phyloP scores from a whole-genome alignment of 305 asterid genomes.

The Fraxinus angustifolia region DNA sequence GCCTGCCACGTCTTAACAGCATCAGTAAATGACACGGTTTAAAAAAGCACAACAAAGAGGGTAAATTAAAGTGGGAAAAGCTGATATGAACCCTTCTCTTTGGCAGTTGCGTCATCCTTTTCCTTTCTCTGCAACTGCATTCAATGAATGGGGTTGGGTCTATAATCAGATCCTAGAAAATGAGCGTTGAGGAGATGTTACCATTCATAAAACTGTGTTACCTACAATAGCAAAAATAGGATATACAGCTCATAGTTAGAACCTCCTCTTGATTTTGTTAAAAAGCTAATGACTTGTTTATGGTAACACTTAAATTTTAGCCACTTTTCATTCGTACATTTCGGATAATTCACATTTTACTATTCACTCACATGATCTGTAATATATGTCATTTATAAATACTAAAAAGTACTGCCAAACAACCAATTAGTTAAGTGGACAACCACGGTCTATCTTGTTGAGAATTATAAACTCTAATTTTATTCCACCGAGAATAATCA shows the following conservation, averaged over 20 bases:
- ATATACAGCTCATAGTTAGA: background rate
- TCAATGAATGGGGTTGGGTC: constrained; percentile 5
- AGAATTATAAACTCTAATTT: too few species aligned
- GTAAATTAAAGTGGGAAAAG: background rate
- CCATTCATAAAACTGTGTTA: background rate
- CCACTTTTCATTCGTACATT: background rate
- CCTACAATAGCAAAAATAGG: too few species aligned
- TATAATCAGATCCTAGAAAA: background rate
- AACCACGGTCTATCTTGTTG: background rate
- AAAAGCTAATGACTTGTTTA: background rate
- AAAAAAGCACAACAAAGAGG: background rate
- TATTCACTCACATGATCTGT: background rate
- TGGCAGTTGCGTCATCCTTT: background rate
- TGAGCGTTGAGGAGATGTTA: background rate
- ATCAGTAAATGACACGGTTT: constrained; percentile 8
- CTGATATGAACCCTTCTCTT: constrained; percentile 14
- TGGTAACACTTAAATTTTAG: background rate
- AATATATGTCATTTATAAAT: background rate
- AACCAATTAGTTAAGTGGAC: background rate
- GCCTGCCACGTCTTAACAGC: background rate
- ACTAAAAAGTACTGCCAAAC: background rate
- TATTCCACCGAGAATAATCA: too few species aligned
- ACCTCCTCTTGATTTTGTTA: background rate
- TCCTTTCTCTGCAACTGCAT: constrained; percentile 18
- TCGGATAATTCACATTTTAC: background rate